Evolutionary conservation across 192 early-diverging fungal genomes (phyloP).

Genomic region (Phlyctochytrium bullatum): DNA sequence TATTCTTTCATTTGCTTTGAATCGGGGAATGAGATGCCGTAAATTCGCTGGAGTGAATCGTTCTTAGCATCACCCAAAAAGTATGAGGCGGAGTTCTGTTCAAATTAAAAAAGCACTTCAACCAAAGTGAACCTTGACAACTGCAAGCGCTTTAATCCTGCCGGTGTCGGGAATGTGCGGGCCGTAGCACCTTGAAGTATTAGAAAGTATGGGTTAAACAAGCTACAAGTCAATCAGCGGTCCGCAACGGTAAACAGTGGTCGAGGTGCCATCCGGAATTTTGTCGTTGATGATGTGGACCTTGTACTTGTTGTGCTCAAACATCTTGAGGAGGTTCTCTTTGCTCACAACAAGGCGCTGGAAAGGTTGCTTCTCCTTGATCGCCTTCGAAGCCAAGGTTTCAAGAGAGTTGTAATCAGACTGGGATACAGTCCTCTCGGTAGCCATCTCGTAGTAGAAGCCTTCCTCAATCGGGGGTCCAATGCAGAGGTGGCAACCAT

Average conservation of each 20-base stretch:
- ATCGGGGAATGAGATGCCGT: constrained; percentile 99
- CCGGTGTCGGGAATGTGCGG: constrained; percentile 96
- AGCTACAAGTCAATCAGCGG: constrained; percentile 87
- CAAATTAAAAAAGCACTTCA: neutral
- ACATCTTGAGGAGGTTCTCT: constrained; percentile 92
- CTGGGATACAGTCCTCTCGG: constrained; percentile 74
- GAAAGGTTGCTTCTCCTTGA: constrained; percentile 96
- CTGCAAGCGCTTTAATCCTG: constrained; percentile 86
- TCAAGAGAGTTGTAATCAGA: constrained; percentile 85
- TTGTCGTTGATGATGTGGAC: constrained; percentile 88
- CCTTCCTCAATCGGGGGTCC: constrained; percentile 93
- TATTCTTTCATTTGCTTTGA: constrained; percentile 95
- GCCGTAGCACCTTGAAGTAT: constrained; percentile 60
- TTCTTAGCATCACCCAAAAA: constrained; percentile 96
- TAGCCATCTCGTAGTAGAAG: constrained; percentile 97
- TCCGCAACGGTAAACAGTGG: constrained; percentile 98
- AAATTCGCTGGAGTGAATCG: constrained; percentile 97
- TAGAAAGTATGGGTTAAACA: neutral
- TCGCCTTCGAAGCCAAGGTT: constrained; percentile 78
- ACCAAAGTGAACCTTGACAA: constrained; percentile 66
- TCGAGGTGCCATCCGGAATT: constrained; percentile 88
- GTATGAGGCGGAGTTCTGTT: constrained; percentile 93
- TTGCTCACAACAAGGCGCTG: constrained; percentile 85
- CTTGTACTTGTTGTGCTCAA: constrained; percentile 98
- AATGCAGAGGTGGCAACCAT: constrained; percentile 95